These are phyloP conservation scores for Papiliotrema fonsecae DNA, from an alignment of 1,284 basidiomycete genomes.

Conservation along the genomic window DNA sequence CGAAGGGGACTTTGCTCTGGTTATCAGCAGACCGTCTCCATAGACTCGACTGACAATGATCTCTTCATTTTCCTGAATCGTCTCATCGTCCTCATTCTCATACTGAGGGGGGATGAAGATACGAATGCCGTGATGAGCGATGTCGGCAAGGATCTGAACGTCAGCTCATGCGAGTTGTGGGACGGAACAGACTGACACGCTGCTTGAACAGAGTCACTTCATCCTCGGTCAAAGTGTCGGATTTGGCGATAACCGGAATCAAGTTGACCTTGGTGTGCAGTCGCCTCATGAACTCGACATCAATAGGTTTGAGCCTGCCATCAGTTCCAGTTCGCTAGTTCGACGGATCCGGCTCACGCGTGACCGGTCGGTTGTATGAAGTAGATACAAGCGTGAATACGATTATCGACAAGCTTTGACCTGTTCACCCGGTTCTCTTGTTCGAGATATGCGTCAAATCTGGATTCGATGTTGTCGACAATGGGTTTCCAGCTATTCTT, in stretches of 20 bases:
- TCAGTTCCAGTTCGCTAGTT: constrained; percentile 1
- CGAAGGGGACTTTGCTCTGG: constrained; percentile 90
- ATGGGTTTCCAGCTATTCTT: constrained; percentile 86
- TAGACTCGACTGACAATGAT: constrained; percentile 58
- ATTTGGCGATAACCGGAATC: constrained; percentile 93
- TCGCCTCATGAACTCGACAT: constrained; percentile 95
- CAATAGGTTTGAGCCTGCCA: constrained; percentile 82
- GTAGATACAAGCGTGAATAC: constrained; percentile 73
- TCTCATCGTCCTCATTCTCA: constrained; percentile 96
- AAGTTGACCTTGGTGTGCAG: constrained; percentile 95
- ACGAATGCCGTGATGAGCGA: constrained; percentile 85
- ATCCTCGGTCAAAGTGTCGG: constrained; percentile 93
- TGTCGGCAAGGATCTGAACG: constrained; percentile 76
- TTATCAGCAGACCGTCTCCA: constrained; percentile 2
- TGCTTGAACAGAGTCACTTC: constrained; percentile 88
- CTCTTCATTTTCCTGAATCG: constrained; percentile 88
- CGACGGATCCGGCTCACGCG: constrained; percentile 58
- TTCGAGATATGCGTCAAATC: constrained; percentile 92
- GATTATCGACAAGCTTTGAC: constrained; percentile 48
- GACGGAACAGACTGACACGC: constrained; percentile 55
- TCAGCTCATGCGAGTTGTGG: background rate
- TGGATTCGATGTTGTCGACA: constrained; percentile 91
- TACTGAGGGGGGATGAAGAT: constrained; percentile 95
- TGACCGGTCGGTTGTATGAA: constrained; percentile 98
- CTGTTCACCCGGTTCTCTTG: constrained; percentile 95